Evolutionary conservation across 495 filamentous ascomycete genomes (phyloP), one percentile per base, ranked within the genome.

Genomic region (Penicillium argentinense): DNA sequence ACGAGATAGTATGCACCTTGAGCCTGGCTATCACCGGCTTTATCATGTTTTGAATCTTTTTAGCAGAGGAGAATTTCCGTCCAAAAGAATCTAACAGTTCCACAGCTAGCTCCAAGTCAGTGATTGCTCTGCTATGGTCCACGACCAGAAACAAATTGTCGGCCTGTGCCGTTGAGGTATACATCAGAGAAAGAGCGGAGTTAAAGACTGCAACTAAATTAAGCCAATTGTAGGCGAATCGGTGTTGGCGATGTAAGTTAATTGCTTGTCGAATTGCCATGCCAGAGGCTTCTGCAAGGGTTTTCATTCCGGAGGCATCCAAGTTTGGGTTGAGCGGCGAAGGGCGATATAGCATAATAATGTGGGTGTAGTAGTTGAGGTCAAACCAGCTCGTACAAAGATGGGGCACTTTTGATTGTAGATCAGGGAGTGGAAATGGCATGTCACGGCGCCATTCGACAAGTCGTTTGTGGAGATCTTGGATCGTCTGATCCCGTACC

Each of bases 201-300:
- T 57, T 70, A 30, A 72, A 72, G 9, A 71, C 39, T 0, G 54
- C 55, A 9, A 70, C 54, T 7, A 72, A 38, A 29, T 72, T 72
- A 12, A 72, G 46, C 69, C 69, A 70, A 39, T 71, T 72, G 28
- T 67, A 72, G 4, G 69, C 57, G 37, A 72, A 66, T 17, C 67
- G 53, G 11, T 47, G 53, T 39, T 72, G 67, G 9, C 59, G 59
- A 25, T 68, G 62, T 55, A 68, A 47, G 36, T 49, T 66, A 19
- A 60, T 56, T 13, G 67, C 67, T 43, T 72, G 63, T 2, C 65
- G 61, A 25, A 72, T 60, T 11, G 67, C 54, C 63, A 69, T 67
- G 6, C 54, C 51, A 0, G 69, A 60, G 12, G 67, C 63, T 23
- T 58, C 58, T 0, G 54, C 63, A n/a, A 72, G 53, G 8, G 61